These are phyloP conservation scores for Aphanoascus verrucosus DNA, from an alignment of 2,329 filamentous ascomycete genomes.

Conservation along the genomic window DNA sequence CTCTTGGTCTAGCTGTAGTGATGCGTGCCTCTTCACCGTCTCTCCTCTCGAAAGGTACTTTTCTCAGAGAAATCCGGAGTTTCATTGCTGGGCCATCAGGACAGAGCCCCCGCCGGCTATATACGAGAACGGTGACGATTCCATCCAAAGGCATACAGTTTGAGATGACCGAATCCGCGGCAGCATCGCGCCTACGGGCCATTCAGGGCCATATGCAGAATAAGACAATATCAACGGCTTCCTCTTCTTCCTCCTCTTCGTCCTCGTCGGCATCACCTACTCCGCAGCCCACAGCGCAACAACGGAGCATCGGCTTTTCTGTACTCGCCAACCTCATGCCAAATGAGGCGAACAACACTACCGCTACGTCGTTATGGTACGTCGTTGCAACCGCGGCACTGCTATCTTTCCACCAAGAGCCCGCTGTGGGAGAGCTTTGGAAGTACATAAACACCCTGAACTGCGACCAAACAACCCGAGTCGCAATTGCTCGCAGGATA, in stretches of 20 bases:
- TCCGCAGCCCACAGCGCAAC: not conserved
- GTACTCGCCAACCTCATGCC: slow-evolving; percentile 9
- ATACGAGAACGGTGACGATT: not conserved
- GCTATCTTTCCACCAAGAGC: slow-evolving; percentile 16
- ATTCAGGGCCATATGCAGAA: slow-evolving; percentile 9
- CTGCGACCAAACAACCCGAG: not conserved
- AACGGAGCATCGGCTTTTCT: slow-evolving; percentile 7
- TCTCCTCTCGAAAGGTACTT: not conserved
- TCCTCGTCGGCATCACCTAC: slow-evolving; percentile 2
- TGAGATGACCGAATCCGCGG: slow-evolving; percentile 5
- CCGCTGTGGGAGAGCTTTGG: slow-evolving; percentile 21
- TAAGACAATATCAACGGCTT: slow-evolving; percentile 1
- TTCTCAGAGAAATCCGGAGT: not conserved
- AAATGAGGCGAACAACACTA: slow-evolving; percentile 3
- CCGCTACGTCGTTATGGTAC: slow-evolving; percentile 17
- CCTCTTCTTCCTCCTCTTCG: not conserved
- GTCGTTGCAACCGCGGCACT: not conserved
- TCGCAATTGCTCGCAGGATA: slow-evolving; percentile 20
- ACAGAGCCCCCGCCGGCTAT: not conserved
- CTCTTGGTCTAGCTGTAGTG: not conserved
- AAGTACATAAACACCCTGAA: slow-evolving; percentile 16
- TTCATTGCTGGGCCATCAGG: not conserved
- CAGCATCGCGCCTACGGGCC: slow-evolving; percentile 5
- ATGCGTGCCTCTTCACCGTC: not conserved
- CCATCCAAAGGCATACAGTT: not conserved